A percentile compares a stretch with the other conserved stretches of the same genome.
Evolutionary conservation across 2,329 filamentous ascomycete genomes (phyloP).

Genomic region (Colletotrichum sublineola): DNA sequence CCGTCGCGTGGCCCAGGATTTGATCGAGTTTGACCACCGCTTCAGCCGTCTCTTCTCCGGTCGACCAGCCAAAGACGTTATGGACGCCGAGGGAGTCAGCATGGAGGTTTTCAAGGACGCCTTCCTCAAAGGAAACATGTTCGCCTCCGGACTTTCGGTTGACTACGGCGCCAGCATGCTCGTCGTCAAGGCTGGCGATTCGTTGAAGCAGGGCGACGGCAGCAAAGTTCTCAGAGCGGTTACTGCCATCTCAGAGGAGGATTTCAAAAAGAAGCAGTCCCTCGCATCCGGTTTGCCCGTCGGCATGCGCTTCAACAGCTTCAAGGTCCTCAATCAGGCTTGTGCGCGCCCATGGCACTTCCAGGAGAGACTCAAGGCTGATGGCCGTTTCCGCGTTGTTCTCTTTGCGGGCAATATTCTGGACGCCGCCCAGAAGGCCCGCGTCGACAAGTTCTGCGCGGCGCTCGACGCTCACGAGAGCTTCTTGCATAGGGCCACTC

Average conservation of each 20-base stretch:
- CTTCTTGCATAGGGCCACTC: slow-evolving; percentile 49
- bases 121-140: slow-evolving; percentile 71
- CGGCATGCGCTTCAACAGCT: slow-evolving; percentile 71
- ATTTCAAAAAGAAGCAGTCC: slow-evolving; percentile 35
- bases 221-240: slow-evolving; percentile 51
- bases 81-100: slow-evolving; percentile 71
- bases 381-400: slow-evolving; percentile 70
- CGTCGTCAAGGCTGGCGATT: slow-evolving; percentile 64
- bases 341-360: slow-evolving; percentile 70
- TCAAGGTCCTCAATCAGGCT: slow-evolving; percentile 71
- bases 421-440: slow-evolving; percentile 55
- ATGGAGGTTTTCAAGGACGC: slow-evolving; percentile 74
- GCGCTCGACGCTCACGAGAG: slow-evolving; percentile 49
- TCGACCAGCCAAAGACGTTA: slow-evolving; percentile 69
- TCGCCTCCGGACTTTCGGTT: slow-evolving; percentile 64
- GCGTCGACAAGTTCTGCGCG: slow-evolving; percentile 62
- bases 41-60: slow-evolving; percentile 70
- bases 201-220: slow-evolving; percentile 60
- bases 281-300: slow-evolving; percentile 59
- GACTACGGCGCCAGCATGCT: slow-evolving; percentile 70
- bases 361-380: slow-evolving; percentile 67
- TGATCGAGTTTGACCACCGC: slow-evolving; percentile 72
- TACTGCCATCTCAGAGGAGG: slow-evolving; percentile 49
- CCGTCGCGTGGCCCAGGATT: slow-evolving; percentile 67
- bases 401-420: slow-evolving; percentile 73